These are phyloP conservation scores for Dendrostoma leiphaemia DNA, from an alignment of 2,329 filamentous ascomycete genomes.

Conservation along the genomic window DNA sequence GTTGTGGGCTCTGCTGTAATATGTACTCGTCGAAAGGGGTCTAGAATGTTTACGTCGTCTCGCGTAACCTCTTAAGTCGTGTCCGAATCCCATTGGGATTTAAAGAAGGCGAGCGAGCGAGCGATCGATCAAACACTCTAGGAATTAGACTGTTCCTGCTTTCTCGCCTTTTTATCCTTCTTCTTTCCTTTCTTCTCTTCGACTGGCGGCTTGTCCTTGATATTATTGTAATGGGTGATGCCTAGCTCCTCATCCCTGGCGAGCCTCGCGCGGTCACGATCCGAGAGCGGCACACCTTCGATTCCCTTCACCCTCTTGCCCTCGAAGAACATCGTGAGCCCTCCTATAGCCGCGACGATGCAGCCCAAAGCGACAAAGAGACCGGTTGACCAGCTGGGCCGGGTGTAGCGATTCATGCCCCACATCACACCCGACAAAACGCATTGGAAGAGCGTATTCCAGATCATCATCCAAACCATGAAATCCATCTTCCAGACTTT, in stretches of 20 bases:
- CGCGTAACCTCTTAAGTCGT: not conserved
- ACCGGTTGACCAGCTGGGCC: conserved; percentile 79
- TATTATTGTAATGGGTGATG: conserved; percentile 58
- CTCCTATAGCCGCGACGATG: conserved; percentile 65
- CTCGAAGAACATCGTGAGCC: conserved; percentile 68
- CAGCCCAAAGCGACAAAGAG: conserved; percentile 75
- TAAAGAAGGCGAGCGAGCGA: not conserved
- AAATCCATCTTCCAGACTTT: conserved; percentile 74
- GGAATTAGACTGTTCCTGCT: conserved; percentile 1
- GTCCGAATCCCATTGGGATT: not conserved
- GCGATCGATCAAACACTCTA: not conserved
- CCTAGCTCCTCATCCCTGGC: conserved; percentile 52
- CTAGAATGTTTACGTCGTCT: conserved; percentile 9
- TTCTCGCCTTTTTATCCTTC: conserved; percentile 26
- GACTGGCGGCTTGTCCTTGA: conserved; percentile 50
- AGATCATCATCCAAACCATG: conserved; percentile 74
- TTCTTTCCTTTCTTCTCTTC: conserved; percentile 32
- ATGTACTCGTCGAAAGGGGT: conserved; percentile 9
- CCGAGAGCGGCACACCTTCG: conserved; percentile 66
- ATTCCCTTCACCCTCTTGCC: conserved; percentile 69
- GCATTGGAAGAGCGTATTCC: conserved; percentile 76
- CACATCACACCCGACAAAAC: conserved; percentile 80
- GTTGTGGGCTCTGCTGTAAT: conserved; percentile 1
- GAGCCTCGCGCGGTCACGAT: conserved; percentile 51
- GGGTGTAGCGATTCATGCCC: conserved; percentile 68